Evolutionary conservation across 192 early-diverging fungal species (phyloP).

Genomic region (Backusella westeae): DNA sequence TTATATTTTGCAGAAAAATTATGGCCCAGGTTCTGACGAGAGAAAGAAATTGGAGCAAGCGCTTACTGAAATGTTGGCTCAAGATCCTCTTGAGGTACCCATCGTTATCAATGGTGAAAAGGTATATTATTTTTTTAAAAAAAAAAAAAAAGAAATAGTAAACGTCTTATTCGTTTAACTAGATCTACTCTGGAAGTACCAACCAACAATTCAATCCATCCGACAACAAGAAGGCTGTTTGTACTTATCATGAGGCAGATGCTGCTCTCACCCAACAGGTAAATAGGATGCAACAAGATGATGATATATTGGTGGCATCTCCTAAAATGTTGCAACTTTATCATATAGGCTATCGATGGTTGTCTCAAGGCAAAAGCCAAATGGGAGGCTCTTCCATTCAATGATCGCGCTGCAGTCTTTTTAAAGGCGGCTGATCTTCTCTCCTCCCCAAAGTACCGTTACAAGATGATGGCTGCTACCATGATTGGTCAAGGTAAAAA

Average conservation of each 20-base stretch:
- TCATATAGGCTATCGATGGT: slow-evolving; percentile 72
- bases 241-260: slow-evolving; percentile 84
- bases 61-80: slow-evolving; percentile 66
- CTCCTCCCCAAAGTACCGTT: slow-evolving; percentile 72
- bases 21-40: slow-evolving; percentile 74
- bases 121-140: slow-evolving; percentile 36
- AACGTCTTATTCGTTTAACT: background rate
- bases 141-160: background rate
- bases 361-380: slow-evolving; percentile 77
- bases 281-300: background rate
- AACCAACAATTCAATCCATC: slow-evolving; percentile 79
- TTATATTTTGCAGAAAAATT: slow-evolving; percentile 48
- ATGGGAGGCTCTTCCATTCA: slow-evolving; percentile 94
- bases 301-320: background rate
- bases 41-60: slow-evolving; percentile 71
- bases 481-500: slow-evolving; percentile 99
- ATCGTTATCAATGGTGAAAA: slow-evolving; percentile 85
- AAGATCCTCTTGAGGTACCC: slow-evolving; percentile 78
- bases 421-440: slow-evolving; percentile 95
- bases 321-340: background rate
- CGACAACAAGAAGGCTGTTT: slow-evolving; percentile 78
- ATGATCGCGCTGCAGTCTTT: slow-evolving; percentile 93
- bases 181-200: slow-evolving; percentile 65
- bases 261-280: slow-evolving; percentile 42
- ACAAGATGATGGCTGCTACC: slow-evolving; percentile 87